Percentiles rank a stretch among this genome's conserved stretches.
phyloP scores from a whole-genome alignment of 805 yeast genomes.

The Lipomyces starkeyi region DNA sequence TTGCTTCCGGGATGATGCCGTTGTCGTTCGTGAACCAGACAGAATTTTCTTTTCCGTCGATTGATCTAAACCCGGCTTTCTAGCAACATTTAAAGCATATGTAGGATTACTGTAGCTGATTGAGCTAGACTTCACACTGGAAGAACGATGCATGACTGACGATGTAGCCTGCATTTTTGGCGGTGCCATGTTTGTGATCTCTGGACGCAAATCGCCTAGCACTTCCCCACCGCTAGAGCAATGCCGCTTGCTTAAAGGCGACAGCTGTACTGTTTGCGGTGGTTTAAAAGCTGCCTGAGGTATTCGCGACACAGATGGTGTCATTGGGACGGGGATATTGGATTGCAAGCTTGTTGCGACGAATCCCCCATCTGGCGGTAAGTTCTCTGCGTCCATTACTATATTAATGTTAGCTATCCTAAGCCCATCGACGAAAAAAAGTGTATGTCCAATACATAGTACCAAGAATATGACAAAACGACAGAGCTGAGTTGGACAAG shows the following conservation, averaged over 20 bases:
- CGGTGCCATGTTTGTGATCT: constrained; percentile 23
- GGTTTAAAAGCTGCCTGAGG: constrained; percentile 24
- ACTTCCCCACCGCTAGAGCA: not conserved
- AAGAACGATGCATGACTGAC: constrained; percentile 6
- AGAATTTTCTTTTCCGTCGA: not conserved
- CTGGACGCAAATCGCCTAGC: constrained; percentile 20
- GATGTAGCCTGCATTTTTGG: constrained; percentile 18
- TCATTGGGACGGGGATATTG: not conserved
- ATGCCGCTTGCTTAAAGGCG: constrained; percentile 17
- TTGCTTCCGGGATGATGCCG: constrained; percentile 4
- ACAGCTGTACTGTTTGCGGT: constrained; percentile 3
- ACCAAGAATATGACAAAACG: not conserved
- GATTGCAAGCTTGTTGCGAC: not conserved
- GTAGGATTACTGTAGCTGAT: constrained; percentile 3
- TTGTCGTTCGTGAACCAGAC: constrained; percentile 7
- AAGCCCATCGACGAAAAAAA: not conserved
- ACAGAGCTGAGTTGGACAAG: not conserved
- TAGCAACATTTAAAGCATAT: constrained; percentile 9
- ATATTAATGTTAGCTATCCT: not conserved
- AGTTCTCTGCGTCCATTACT: constrained; percentile 12
- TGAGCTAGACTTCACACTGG: not conserved
- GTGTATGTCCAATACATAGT: not conserved
- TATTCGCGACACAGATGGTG: constrained; percentile 29
- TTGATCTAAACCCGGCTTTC: not conserved
- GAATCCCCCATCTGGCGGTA: constrained; percentile 2